Conservation (phyloP, 2,329 filamentous ascomycete genomes). For the Ceratocystis colombiana region DNA sequence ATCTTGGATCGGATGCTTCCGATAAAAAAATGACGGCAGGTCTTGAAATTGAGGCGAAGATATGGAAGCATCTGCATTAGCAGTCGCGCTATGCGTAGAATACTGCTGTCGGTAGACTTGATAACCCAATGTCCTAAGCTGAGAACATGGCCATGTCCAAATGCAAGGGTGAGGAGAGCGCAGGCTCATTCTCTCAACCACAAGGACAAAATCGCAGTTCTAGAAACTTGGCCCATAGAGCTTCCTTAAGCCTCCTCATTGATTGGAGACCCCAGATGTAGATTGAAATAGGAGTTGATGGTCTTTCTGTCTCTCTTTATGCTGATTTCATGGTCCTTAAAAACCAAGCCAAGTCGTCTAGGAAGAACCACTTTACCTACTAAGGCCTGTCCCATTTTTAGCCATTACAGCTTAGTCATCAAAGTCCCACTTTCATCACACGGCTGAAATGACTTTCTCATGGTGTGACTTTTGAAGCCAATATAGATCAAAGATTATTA, state of each 20-base stretch:
- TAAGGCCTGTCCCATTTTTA: constrained; percentile 12
- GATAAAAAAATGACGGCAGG: not conserved
- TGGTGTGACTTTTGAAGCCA: constrained; percentile 21
- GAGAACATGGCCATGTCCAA: constrained; percentile 19
- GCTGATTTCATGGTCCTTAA: not conserved
- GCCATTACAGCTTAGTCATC: constrained; percentile 19
- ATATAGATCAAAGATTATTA: not conserved
- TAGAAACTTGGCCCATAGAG: constrained; percentile 11
- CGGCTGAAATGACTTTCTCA: constrained; percentile 14
- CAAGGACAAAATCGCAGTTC: constrained; percentile 15
- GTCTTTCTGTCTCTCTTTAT: not conserved
- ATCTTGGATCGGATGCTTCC: not conserved
- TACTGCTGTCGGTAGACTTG: constrained; percentile 6
- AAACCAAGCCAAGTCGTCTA: not conserved
- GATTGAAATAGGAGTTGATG: not conserved
- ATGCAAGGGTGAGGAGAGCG: constrained; percentile 16
- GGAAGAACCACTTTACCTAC: not conserved
- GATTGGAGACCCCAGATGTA: not conserved
- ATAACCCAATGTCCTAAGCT: not conserved
- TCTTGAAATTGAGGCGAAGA: not conserved
- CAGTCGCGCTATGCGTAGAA: not conserved
- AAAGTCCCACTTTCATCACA: constrained; percentile 13
- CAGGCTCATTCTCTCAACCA: constrained; percentile 23
- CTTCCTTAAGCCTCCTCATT: not conserved
- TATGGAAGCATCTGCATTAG: not conserved